Conservation (phyloP, 768 basidiomycete genomes). For the Exidia glandulosa region DNA sequence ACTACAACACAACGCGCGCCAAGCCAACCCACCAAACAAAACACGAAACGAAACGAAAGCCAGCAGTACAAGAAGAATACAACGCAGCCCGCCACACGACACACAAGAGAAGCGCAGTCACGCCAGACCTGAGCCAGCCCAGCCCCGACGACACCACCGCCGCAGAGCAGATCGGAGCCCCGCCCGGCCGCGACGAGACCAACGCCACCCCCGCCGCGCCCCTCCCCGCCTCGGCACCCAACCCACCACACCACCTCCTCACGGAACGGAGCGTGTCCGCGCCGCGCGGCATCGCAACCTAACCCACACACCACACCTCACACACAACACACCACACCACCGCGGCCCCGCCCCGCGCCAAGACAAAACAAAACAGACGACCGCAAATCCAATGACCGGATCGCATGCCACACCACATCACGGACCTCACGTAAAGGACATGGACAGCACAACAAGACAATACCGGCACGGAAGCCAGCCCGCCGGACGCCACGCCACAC, state of each 20-base stretch:
- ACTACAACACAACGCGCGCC: too few species aligned
- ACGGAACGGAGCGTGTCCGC: conserved; percentile 82
- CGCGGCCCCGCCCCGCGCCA: conserved; percentile 82
- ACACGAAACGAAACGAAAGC: conserved; percentile 31
- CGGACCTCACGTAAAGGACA: conserved; percentile 21
- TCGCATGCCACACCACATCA: background rate
- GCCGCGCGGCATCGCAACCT: conserved; percentile 82
- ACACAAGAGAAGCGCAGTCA: conserved; percentile 44
- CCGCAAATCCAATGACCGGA: background rate
- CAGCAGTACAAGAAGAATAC: conserved; percentile 85
- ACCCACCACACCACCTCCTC: conserved; percentile 58
- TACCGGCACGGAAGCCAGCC: conserved; percentile 84
- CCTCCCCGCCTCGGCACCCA: conserved; percentile 38
- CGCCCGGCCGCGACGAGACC: conserved; percentile 78
- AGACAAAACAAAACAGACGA: conserved; percentile 83
- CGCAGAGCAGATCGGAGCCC: conserved; percentile 53
- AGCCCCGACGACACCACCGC: conserved; percentile 64
- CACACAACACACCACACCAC: conserved; percentile 51
- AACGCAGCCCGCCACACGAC: conserved; percentile 40
- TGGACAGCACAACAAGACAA: conserved; percentile 88
- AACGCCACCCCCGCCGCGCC: conserved; percentile 70
- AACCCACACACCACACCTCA: conserved; percentile 84
- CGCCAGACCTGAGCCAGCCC: conserved; percentile 58
- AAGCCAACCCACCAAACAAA: background rate
- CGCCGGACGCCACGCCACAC: conserved; percentile 61